Base-by-base conservation (phyloP, 192 early-diverging fungal species). In the Podila horticola region DNA sequence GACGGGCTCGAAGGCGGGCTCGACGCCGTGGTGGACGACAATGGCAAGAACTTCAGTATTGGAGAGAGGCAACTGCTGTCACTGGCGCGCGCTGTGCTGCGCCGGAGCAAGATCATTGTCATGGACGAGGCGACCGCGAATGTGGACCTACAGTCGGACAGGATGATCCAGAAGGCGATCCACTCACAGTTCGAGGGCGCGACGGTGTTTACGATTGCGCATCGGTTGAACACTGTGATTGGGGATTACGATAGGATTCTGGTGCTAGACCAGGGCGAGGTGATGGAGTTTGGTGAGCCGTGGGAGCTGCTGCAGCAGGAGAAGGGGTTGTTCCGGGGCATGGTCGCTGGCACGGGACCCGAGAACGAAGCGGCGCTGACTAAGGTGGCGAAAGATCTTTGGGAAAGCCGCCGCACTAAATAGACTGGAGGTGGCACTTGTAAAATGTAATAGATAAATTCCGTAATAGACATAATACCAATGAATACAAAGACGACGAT, bases 41-140 rank as follows among this genome's bases (percentile, higher is more conserved):
- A 91, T 69, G 97, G 97, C 30, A 83, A 89, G 34, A 97, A 97
- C 82, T 94, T 96, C 63, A 90, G 66, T 59, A 90, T 90, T 36
- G 94, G 93, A 5, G 92, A 96, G 74, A 84, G 91, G 19, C 94
- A 96, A 72, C 74, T 89, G 22, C 52, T 91, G 24, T 91, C 86
- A 24, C 66, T 92, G 26, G 88, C 87, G 19, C 86, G 93, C 11
- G 93, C 91, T 8, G 70, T 95, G 58, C 74, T 96, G 36, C 82
- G 92, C 50, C 86, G 88, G 48, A 92, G 92, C 30, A 89, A 88
- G 60, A 88, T 97, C 26, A 74, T 97, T 58, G 89, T 97, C 29
- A 87, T 97, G 69, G 95, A 97, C 83, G 94, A 97, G 67, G 95
- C 89, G 10, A 90, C 89, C 0, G 91, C 91, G 9, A 90, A 88